phyloP scores from a whole-genome alignment of 2,329 filamentous ascomycete genomes.

The Colletotrichum tofieldiae region DNA sequence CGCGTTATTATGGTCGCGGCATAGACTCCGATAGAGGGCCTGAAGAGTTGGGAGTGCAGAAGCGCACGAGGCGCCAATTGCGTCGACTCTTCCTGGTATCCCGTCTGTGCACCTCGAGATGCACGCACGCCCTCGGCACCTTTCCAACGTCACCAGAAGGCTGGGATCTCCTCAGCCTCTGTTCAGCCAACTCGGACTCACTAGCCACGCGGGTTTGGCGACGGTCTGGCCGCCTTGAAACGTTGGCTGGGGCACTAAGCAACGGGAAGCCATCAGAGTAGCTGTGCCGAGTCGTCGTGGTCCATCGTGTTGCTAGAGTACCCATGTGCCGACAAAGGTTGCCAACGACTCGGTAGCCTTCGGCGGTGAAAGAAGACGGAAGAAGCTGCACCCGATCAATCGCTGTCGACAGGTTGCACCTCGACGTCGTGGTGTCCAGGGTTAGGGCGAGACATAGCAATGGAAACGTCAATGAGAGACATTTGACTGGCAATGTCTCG shows the following conservation, averaged over 20 bases:
- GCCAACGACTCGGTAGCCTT: constrained; percentile 1
- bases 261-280: background rate
- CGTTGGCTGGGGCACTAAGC: constrained; percentile 21
- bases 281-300: background rate
- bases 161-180: constrained; percentile 2
- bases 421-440: constrained; percentile 7
- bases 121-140: constrained; percentile 28
- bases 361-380: constrained; percentile 16
- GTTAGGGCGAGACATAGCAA: constrained; percentile 15
- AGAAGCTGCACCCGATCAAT: constrained; percentile 1
- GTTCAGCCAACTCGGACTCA: constrained; percentile 20
- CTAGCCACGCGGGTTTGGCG: constrained; percentile 22
- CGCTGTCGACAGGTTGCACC: background rate
- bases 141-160: constrained; percentile 24
- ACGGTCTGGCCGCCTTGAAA: constrained; percentile 25
- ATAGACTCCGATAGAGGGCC: background rate
- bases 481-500: constrained; percentile 32
- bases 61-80: background rate
- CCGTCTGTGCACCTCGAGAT: constrained; percentile 14
- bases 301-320: constrained; percentile 1
- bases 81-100: background rate
- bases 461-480: constrained; percentile 23
- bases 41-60: constrained; percentile 9
- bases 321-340: background rate
- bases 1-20: constrained; percentile 20